phyloP scores from a whole-genome alignment of 345 rosid genomes.

The Conringia planisiliqua region DNA sequence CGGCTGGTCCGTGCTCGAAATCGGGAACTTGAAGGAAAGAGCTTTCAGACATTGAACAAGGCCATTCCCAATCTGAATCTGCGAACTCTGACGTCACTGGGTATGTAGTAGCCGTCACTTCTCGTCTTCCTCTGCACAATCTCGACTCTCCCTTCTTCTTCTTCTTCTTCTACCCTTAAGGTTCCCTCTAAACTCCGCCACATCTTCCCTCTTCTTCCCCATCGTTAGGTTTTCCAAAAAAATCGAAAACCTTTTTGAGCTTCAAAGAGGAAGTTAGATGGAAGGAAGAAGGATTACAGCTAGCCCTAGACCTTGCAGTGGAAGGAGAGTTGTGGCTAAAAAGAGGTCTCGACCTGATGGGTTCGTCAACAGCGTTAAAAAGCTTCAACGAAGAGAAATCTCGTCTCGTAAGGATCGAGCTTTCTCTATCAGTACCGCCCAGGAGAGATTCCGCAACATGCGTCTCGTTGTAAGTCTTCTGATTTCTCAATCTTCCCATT shows the following conservation, averaged over 20 bases:
- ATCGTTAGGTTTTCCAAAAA: constrained; percentile 18
- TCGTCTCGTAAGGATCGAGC: constrained; percentile 58
- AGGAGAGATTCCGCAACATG: constrained; percentile 70
- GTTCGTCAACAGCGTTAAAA: constrained; percentile 63
- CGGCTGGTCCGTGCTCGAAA: constrained; percentile 19
- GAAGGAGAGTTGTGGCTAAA: constrained; percentile 62
- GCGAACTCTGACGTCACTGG: constrained; percentile 18
- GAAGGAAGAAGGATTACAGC: constrained; percentile 86
- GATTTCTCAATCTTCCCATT: not conserved
- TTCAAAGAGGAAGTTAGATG: constrained; percentile 22
- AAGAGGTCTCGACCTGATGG: constrained; percentile 61
- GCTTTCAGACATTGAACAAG: constrained; percentile 6
- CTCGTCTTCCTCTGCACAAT: constrained; percentile 8
- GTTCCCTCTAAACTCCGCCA: not conserved
- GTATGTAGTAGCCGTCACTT: constrained; percentile 32
- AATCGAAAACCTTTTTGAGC: not conserved
- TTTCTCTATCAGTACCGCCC: constrained; percentile 58
- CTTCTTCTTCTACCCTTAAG: not conserved
- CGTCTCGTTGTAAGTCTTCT: constrained; percentile 46
- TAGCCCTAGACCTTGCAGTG: constrained; percentile 75
- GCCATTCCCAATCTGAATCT: constrained; percentile 22
- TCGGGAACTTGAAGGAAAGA: not conserved
- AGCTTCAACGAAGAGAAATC: constrained; percentile 75
- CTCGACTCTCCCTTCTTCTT: not conserved
- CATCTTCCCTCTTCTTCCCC: constrained; percentile 6